Evolutionary conservation across 148 eudicot species (phyloP).

Genomic region (Rhododendron molle): DNA sequence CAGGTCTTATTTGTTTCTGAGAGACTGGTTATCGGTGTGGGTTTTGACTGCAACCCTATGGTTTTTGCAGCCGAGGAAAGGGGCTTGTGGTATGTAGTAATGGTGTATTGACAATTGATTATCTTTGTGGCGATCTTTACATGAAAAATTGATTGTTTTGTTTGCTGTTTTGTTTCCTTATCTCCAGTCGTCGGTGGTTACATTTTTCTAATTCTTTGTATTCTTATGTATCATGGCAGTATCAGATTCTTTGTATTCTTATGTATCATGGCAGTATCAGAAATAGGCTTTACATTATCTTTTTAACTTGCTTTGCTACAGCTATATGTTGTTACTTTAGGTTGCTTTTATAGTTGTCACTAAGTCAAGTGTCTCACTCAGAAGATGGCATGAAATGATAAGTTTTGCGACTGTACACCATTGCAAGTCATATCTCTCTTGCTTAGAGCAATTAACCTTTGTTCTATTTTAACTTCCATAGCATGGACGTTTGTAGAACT

Average conservation of each 20-base stretch:
- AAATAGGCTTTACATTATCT: neutral
- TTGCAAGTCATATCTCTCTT: neutral
- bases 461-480: neutral
- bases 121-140: neutral
- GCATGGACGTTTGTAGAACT: neutral
- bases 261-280: neutral
- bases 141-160: neutral
- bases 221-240: neutral
- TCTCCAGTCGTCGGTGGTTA: neutral
- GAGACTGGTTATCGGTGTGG: slow-evolving; percentile 88
- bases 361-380: neutral
- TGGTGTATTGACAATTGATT: neutral
- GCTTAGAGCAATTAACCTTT: neutral
- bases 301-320: neutral
- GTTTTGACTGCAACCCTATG: slow-evolving; percentile 94
- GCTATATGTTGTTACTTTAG: neutral
- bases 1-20: slow-evolving; percentile 92
- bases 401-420: neutral
- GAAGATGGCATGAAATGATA: neutral
- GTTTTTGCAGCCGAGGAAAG: slow-evolving; percentile 83
- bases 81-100: slow-evolving; percentile 65
- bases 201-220: neutral
- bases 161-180: neutral
- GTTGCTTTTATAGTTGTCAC: neutral
- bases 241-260: neutral